phyloP scores from a whole-genome alignment of 176 grass and related monocot genomes.

The Areca catechu region DNA sequence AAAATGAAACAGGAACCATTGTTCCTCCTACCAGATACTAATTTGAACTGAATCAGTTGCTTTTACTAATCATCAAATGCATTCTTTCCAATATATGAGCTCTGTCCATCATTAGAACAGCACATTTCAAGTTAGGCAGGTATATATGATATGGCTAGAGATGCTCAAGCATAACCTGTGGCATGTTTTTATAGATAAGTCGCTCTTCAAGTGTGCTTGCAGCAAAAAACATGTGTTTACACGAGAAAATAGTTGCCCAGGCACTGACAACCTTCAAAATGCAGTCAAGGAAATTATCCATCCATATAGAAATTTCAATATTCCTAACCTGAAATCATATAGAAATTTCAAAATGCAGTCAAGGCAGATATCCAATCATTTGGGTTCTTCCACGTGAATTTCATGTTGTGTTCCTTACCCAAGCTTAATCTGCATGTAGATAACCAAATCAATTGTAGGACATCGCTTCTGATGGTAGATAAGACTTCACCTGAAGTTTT shows the following conservation, averaged over 20 bases:
- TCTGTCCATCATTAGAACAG: slow-evolving; percentile 79
- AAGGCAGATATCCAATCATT: too few species aligned
- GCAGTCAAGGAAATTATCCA: too few species aligned
- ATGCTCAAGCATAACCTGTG: slow-evolving; percentile 39
- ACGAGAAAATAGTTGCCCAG: too few species aligned
- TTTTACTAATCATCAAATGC: slow-evolving; percentile 91
- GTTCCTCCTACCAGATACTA: slow-evolving; percentile 68
- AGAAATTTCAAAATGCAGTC: too few species aligned
- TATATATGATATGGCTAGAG: slow-evolving; percentile 14
- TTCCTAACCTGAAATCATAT: too few species aligned
- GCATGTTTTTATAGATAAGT: slow-evolving; percentile 49
- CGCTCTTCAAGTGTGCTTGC: slow-evolving; percentile 92
- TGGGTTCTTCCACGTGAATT: slow-evolving; percentile 60
- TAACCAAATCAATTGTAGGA: too few species aligned
- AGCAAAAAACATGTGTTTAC: slow-evolving; percentile 2
- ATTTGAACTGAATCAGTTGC: slow-evolving; percentile 86
- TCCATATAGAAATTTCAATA: too few species aligned
- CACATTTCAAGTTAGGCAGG: slow-evolving; percentile 13
- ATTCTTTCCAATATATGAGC: slow-evolving; percentile 93
- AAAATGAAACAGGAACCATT: not conserved
- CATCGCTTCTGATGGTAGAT: not conserved
- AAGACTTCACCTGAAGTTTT: slow-evolving; percentile 63
- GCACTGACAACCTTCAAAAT: too few species aligned
- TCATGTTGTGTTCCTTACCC: slow-evolving; percentile 83
- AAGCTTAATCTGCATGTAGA: slow-evolving; percentile 48